Evolutionary conservation across 2,329 filamentous ascomycete species (phyloP), one percentile per base, ranked within the genome.

Genomic region (Epichloe gansuensis): DNA sequence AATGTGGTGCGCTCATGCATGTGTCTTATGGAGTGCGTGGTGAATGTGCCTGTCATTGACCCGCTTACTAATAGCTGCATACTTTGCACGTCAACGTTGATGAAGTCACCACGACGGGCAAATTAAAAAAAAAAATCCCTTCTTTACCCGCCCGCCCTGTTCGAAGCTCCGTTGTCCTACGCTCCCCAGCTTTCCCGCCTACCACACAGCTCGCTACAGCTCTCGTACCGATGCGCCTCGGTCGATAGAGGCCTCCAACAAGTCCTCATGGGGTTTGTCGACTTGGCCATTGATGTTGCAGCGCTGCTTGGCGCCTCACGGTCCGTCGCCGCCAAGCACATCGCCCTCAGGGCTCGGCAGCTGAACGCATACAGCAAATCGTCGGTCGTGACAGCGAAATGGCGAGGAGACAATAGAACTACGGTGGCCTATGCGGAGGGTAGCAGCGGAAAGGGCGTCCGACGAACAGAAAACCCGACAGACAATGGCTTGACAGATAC

Each of bases 281-380:
- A 79, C 70, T 80, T 76, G 63, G 71, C 75, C 57, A 73, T 90
- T 64, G 87, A 91, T 71, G 72, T 86, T 61, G 81, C 83, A 59
- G 80, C 83, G 55, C 74, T 91, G 58, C 75, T 85, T 66, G 81
- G 77, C 72, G 86, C 82, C 64, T 84, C 85, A 49, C 79, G 82
- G 55, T 78, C 78, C 37, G 76, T 91, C 55, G 85, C 83, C 48
- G 68, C 75, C 48, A 82, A 78, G 65, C 82, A 85, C 66, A 64
- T 79, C 48, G 78, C 78, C 54, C 70, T 85, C 50, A 74, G 81
- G 57, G 65, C 72, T 53, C 70, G 73, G 44, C 79, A 82, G 65
- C 63, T 80, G 52, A 75, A 79, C 55, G 69, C 67, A 44, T 78
- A 76, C 62, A 66, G 66, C 58, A 69, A 67, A 56, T 72, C 71